Conservation (phyloP, 371 early-diverging fungal genomes). For the Lichtheimia corymbifera region DNA sequence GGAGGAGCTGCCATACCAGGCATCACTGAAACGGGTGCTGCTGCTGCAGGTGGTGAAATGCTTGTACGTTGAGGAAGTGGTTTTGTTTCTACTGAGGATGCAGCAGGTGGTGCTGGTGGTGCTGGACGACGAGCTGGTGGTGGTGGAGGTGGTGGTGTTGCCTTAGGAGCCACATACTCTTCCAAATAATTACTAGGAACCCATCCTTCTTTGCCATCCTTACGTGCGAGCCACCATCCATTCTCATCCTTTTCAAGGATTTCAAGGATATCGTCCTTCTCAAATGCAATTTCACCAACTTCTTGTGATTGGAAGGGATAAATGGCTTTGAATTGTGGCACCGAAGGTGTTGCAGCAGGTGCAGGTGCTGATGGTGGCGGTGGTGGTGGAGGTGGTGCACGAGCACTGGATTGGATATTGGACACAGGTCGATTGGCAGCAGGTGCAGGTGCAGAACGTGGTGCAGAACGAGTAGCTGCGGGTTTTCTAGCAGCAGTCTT, state of each 20-base stretch:
- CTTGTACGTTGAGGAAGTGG: slow-evolving; percentile 5
- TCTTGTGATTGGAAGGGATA: slow-evolving; percentile 73
- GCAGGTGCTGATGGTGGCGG: slow-evolving; percentile 57
- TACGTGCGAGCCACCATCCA: slow-evolving; percentile 86
- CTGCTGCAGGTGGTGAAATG: slow-evolving; percentile 9
- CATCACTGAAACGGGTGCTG: slow-evolving; percentile 31
- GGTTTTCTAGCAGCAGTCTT: slow-evolving; percentile 27
- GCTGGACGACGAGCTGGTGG: slow-evolving; percentile 53
- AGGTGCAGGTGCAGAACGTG: slow-evolving; percentile 12
- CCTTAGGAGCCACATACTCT: slow-evolving; percentile 48
- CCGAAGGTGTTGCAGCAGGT: slow-evolving; percentile 42
- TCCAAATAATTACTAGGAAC: slow-evolving; percentile 85
- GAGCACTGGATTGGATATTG: slow-evolving; percentile 12
- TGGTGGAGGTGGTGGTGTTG: slow-evolving; percentile 57
- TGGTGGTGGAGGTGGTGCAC: slow-evolving; percentile 56
- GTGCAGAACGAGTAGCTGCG: slow-evolving; percentile 21
- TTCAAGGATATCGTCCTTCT: slow-evolving; percentile 69
- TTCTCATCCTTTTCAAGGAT: slow-evolving; percentile 79
- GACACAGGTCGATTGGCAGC: slow-evolving; percentile 27
- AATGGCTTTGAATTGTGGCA: slow-evolving; percentile 72
- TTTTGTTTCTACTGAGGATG: background rate
- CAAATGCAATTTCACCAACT: slow-evolving; percentile 70
- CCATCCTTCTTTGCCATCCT: slow-evolving; percentile 79
- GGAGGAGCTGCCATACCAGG: slow-evolving; percentile 25
- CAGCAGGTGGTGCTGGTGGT: slow-evolving; percentile 18